phyloP scores from a whole-genome alignment of 495 filamentous ascomycete species.

The Neurospora discreta region DNA sequence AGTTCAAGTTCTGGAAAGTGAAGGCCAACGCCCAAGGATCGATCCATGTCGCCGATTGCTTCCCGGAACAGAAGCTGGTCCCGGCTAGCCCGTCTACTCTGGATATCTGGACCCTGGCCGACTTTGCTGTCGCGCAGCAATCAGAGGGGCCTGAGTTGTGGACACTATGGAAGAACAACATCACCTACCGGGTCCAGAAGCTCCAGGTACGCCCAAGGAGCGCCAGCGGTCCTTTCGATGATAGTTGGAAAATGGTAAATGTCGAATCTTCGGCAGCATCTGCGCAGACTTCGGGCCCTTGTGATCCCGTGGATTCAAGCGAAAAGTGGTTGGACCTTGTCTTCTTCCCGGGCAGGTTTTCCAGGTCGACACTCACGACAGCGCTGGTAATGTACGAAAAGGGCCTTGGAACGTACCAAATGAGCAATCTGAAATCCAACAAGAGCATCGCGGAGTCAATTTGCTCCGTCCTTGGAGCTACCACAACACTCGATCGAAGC shows the following conservation, averaged over 20 bases:
- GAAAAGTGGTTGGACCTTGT: conserved; percentile 66
- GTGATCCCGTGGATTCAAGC: conserved; percentile 52
- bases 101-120: conserved; percentile 77
- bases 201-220: conserved; percentile 26
- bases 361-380: conserved; percentile 67
- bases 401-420: conserved; percentile 35
- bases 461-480: conserved; percentile 55
- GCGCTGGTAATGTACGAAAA: conserved; percentile 64
- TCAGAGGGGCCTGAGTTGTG: conserved; percentile 50
- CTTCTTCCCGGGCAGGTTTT: conserved; percentile 69
- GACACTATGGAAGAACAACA: conserved; percentile 80
- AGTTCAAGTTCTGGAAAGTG: conserved; percentile 93
- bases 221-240: conserved; percentile 47
- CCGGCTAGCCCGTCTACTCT: conserved; percentile 59
- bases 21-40: conserved; percentile 49
- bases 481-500: conserved; percentile 47
- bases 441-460: conserved; percentile 54
- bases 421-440: conserved; percentile 27
- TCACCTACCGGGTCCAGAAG: conserved; percentile 60
- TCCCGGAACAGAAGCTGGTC: conserved; percentile 46
- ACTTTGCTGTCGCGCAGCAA: conserved; percentile 55
- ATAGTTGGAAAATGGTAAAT: conserved; percentile 61
- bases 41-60: conserved; percentile 59
- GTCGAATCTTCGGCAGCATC: conserved; percentile 48
- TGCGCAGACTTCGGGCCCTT: conserved; percentile 42